These are phyloP conservation scores for Luvunga scandens DNA, from an alignment of 345 rosid species.

Conservation along the genomic window DNA sequence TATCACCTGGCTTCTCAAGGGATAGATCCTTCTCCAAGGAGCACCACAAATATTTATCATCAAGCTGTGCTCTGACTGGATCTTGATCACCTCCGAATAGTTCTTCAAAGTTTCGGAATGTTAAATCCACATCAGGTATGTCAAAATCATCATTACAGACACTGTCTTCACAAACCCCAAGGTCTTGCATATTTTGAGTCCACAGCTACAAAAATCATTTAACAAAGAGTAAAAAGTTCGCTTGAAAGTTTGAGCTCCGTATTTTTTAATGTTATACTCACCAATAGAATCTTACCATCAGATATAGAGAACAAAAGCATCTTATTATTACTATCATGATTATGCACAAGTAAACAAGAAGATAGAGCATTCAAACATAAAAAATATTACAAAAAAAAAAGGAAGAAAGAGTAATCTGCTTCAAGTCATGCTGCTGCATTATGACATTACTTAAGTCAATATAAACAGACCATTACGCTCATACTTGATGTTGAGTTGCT, in stretches of 20 bases:
- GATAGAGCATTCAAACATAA: not conserved
- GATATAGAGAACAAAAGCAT: not conserved
- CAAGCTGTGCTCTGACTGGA: slow-evolving; percentile 28
- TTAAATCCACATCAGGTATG: slow-evolving; percentile 78
- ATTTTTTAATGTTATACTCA: not conserved
- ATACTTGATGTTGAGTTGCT: not conserved
- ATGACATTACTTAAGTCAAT: not conserved
- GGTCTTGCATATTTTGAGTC: slow-evolving; percentile 83
- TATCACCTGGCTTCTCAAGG: slow-evolving; percentile 29
- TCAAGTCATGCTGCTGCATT: not conserved
- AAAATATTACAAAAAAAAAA: not conserved
- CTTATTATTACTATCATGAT: not conserved
- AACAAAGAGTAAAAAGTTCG: slow-evolving; percentile 1
- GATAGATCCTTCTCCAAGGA: slow-evolving; percentile 39
- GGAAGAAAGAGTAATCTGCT: not conserved
- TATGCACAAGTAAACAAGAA: not conserved
- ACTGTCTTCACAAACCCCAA: slow-evolving; percentile 77
- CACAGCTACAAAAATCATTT: slow-evolving; percentile 50
- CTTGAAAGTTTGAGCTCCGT: not conserved
- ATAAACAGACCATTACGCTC: not conserved
- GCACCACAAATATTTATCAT: slow-evolving; percentile 32
- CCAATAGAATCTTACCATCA: not conserved
- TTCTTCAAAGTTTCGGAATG: slow-evolving; percentile 75
- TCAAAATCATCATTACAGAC: slow-evolving; percentile 48
- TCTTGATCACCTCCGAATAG: slow-evolving; percentile 65